Evolutionary conservation across 768 basidiomycete species (phyloP).

Genomic region (Steccherinum ochraceum): DNA sequence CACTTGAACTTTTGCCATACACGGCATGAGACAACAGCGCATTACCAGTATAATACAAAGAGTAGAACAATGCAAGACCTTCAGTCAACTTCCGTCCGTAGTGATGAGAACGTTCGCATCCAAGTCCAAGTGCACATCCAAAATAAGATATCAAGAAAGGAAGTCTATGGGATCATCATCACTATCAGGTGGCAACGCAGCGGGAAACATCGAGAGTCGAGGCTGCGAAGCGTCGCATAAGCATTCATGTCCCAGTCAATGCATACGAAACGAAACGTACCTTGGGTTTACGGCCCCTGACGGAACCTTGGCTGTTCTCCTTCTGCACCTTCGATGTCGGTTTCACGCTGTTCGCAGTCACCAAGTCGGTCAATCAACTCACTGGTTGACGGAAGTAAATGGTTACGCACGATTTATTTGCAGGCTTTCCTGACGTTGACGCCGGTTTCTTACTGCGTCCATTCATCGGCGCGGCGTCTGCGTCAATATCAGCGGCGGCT

Average conservation of each 20-base stretch:
- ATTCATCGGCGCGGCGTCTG: too few species aligned
- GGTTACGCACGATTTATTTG: neutral
- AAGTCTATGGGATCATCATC: constrained; percentile 21
- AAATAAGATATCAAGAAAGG: constrained; percentile 12
- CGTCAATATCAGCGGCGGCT: too few species aligned
- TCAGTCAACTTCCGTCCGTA: too few species aligned
- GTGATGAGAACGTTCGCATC: neutral
- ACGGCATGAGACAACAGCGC: too few species aligned
- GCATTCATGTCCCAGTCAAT: neutral
- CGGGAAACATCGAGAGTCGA: constrained; percentile 19
- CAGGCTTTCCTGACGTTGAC: neutral
- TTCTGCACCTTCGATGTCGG: neutral
- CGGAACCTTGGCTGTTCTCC: neutral
- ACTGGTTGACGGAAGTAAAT: too few species aligned
- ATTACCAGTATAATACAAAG: neutral
- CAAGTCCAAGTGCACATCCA: neutral
- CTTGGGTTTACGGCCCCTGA: constrained; percentile 4
- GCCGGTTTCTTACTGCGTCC: too few species aligned
- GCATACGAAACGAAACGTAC: neutral
- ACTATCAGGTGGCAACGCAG: constrained; percentile 10
- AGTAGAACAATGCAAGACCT: too few species aligned
- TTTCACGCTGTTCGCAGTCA: too few species aligned
- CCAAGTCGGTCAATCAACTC: too few species aligned
- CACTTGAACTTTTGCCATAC: too few species aligned
- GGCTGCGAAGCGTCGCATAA: constrained; percentile 10